Conservation (phyloP, 2,329 filamentous ascomycete genomes). For the Herpotrichia juniperi region DNA sequence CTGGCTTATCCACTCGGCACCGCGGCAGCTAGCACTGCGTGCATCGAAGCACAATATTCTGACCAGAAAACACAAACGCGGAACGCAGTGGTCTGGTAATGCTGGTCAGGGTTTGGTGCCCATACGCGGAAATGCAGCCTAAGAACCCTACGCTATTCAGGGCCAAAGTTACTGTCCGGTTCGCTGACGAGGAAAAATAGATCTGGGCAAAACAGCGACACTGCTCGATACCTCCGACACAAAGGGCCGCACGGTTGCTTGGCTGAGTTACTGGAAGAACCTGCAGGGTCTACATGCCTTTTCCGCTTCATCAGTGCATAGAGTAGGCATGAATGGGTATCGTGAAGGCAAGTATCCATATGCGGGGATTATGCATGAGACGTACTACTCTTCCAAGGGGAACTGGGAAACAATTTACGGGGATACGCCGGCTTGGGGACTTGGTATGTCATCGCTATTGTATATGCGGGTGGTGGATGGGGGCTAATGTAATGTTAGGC, state of each 20-base stretch:
- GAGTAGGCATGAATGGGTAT: conserved; percentile 1
- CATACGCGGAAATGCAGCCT: too few relatives aligned
- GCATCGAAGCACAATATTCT: too few relatives aligned
- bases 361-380: conserved; percentile 12
- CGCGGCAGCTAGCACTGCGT: too few relatives aligned
- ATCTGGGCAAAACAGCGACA: neutral
- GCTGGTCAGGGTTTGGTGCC: too few relatives aligned
- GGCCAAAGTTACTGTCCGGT: too few relatives aligned
- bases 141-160: too few relatives aligned
- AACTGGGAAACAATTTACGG: conserved; percentile 9
- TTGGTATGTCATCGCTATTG: conserved; percentile 3
- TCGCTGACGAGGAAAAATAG: neutral
- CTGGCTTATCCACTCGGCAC: neutral
- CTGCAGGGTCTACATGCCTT: conserved; percentile 5
- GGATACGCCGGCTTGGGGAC: conserved; percentile 9
- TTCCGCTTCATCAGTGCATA: neutral
- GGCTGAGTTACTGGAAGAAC: conserved; percentile 11
- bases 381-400: conserved; percentile 6
- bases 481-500: too few relatives aligned
- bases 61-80: too few relatives aligned
- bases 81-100: too few relatives aligned
- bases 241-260: conserved; percentile 2
- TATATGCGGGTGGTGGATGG: too few relatives aligned
- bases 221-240: conserved; percentile 2
- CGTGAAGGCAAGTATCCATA: conserved; percentile 1